Conservation (phyloP, 345 rosid species). For the Noccaea caerulescens region DNA sequence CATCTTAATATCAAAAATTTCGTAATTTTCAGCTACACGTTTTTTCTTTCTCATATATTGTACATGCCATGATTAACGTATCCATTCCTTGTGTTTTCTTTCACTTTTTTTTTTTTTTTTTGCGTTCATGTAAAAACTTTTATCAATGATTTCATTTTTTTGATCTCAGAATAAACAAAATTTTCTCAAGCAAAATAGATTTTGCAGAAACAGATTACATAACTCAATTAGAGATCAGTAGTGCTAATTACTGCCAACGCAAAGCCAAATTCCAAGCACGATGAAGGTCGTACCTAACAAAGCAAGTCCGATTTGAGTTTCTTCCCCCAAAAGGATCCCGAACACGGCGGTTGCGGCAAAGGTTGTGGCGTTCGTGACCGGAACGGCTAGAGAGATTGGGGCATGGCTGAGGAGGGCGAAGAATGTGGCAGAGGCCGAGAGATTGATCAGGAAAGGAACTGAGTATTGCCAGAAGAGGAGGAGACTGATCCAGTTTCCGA, state of each 20-base stretch:
- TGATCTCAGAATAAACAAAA: not conserved
- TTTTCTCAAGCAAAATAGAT: not conserved
- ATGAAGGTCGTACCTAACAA: constrained; percentile 69
- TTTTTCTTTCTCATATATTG: not conserved
- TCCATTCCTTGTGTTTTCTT: constrained; percentile 13
- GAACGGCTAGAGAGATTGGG: constrained; percentile 86
- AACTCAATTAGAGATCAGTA: not conserved
- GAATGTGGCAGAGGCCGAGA: constrained; percentile 90
- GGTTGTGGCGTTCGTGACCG: constrained; percentile 90
- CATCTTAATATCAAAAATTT: constrained; percentile 13
- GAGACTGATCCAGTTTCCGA: constrained; percentile 61
- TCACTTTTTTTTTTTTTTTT: not conserved
- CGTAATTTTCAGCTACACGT: not conserved
- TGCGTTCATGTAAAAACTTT: no score
- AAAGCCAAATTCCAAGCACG: constrained; percentile 80
- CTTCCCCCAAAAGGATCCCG: constrained; percentile 76
- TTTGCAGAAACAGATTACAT: not conserved
- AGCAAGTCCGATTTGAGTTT: constrained; percentile 61
- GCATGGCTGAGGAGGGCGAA: constrained; percentile 70
- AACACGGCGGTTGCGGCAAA: constrained; percentile 87
- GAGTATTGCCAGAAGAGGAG: constrained; percentile 91
- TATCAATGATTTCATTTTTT: no score
- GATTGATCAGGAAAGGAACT: constrained; percentile 76
- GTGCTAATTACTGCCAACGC: constrained; percentile 33
- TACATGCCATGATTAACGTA: constrained; percentile 26